Base-by-base conservation (phyloP, 345 rosid genomes). In the Brassica carinata region DNA sequence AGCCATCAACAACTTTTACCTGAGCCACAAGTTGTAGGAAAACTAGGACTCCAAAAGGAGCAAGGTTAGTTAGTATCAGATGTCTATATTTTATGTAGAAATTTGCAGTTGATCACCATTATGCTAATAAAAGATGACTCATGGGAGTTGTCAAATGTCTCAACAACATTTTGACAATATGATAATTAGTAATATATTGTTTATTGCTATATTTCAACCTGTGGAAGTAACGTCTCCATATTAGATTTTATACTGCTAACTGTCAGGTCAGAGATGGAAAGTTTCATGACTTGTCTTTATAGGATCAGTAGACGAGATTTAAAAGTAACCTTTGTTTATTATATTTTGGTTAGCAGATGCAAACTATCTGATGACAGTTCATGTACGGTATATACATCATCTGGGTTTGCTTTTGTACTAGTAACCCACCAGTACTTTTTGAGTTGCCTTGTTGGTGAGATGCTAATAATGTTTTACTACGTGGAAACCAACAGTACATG, bases 401-500 rank as follows among this genome's bases (percentile, higher is more conserved):
- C 74, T 58, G 18, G 68, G 79, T 38, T 76, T 68, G 9, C 59
- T 69, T 40, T 40, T 17, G 36, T 62, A 38, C 61, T 69, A 61
- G 36, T 31, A 30, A 70, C 38, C 38, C 79, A 58, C 13, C 48
- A 61, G 38, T 45, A 31, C 57, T 62, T 71, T 0, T 71, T 0
- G 81, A 77, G 53, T 62, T 45, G 53, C 70, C 70, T 61, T 45
- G 38, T 45, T 70, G 19, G 38, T 30, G 75, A 14, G 62, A 45
- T 77, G 43, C 57, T 64, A 23, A 14, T 33, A 33, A 9, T 48
- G n/a, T 69, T 31, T 51, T 23, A 71, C 34, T 36, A 10, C 11
- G 72, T 65, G 78, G 78, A 51, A 79, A 73, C 69, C 69, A 73
- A 61, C 59, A 67, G 38, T 6, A 45, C 67, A 23, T 5, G 77